Evolutionary conservation across 208 protist genomes (phyloP).

Genomic region (Acanthamoeba lenticulata): DNA sequence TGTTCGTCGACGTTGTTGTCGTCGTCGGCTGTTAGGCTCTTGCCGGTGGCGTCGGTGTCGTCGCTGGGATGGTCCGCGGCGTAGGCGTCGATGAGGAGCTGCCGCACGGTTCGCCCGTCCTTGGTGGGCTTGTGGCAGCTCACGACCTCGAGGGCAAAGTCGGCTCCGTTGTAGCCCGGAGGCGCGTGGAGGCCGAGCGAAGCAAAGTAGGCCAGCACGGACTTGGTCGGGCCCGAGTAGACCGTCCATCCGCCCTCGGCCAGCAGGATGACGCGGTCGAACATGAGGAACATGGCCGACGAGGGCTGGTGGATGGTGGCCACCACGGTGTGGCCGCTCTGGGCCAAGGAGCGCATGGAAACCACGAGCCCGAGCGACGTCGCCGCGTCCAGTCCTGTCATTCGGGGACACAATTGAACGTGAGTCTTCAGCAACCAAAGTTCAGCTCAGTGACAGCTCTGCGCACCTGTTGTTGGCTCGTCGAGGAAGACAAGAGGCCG

Average conservation of each 20-base stretch:
- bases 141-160: slow-evolving; percentile 20
- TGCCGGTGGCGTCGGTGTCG: too few relatives aligned
- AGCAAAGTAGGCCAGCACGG: slow-evolving; percentile 33
- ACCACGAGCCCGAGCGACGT: slow-evolving; percentile 89
- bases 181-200: slow-evolving; percentile 12
- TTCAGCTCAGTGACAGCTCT: too few relatives aligned
- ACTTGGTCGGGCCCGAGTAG: not conserved
- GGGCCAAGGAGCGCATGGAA: slow-evolving; percentile 86
- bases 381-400: slow-evolving; percentile 87
- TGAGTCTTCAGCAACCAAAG: too few relatives aligned
- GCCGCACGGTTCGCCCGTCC: not conserved
- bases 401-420: too few relatives aligned
- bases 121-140: not conserved
- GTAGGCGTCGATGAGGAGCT: not conserved
- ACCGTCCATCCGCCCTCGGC: slow-evolving; percentile 25
- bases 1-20: too few relatives aligned
- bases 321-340: slow-evolving; percentile 87
- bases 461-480: slow-evolving; percentile 72
- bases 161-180: slow-evolving; percentile 69
- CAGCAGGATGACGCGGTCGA: slow-evolving; percentile 73
- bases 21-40: too few relatives aligned
- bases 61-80: too few relatives aligned
- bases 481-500: slow-evolving; percentile 78
- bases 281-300: slow-evolving; percentile 84
- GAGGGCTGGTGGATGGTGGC: slow-evolving; percentile 95